These are phyloP conservation scores for Sporothrix globosa DNA, from an alignment of 2,329 filamentous ascomycete genomes.

Conservation along the genomic window DNA sequence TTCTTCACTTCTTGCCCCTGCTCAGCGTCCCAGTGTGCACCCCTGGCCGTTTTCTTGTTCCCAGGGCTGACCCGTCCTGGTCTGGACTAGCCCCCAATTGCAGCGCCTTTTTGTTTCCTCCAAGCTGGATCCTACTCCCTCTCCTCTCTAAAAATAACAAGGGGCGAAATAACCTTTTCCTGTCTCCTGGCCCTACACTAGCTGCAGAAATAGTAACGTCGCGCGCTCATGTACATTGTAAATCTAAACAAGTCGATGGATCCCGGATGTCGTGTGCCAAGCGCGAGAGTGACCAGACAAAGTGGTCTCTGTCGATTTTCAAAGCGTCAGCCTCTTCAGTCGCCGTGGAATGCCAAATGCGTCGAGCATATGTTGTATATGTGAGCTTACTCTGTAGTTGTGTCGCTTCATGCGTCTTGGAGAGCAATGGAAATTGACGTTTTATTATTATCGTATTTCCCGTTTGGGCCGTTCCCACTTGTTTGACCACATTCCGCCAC, in stretches of 20 bases:
- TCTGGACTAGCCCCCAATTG: slow-evolving; percentile 11
- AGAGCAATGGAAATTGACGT: slow-evolving; percentile 1
- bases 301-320: neutral
- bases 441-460: slow-evolving; percentile 11
- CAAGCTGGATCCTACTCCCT: neutral
- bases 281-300: neutral
- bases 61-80: neutral
- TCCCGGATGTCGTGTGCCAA: neutral
- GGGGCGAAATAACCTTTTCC: slow-evolving; percentile 21
- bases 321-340: too few species aligned
- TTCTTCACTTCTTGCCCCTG: neutral
- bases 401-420: neutral
- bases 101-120: neutral
- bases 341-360: neutral
- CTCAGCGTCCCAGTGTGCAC: too few species aligned
- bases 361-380: too few species aligned
- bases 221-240: neutral
- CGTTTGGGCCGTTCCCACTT: neutral
- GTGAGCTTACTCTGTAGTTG: neutral
- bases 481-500: slow-evolving; percentile 16
- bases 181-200: slow-evolving; percentile 15
- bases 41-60: too few species aligned
- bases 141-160: slow-evolving; percentile 21
- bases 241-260: neutral
- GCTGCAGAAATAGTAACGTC: neutral